Evolutionary conservation across 148 eudicot genomes (phyloP).

Genomic region (Chenopodium suecicum): DNA sequence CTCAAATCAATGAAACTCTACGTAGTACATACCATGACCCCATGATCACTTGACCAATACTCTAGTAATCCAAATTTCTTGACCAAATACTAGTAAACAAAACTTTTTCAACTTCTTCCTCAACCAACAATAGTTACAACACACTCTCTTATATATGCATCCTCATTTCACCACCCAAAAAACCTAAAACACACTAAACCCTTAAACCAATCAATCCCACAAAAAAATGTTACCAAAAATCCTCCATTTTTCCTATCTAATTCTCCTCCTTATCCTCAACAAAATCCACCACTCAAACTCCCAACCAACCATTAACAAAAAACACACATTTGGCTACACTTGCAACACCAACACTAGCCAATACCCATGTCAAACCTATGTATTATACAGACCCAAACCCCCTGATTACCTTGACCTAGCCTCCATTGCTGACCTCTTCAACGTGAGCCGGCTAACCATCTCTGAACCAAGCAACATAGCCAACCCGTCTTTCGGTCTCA

Average conservation of each 20-base stretch:
- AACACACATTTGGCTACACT: constrained; percentile 47
- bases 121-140: too few relatives aligned
- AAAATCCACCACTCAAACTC: constrained; percentile 27
- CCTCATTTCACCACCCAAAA: too few relatives aligned
- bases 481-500: constrained; percentile 38
- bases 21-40: too few relatives aligned
- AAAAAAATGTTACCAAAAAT: too few relatives aligned
- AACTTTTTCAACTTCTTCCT: too few relatives aligned
- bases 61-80: too few relatives aligned
- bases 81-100: too few relatives aligned
- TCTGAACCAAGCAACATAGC: constrained; percentile 73
- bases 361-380: constrained; percentile 70
- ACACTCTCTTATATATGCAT: too few relatives aligned
- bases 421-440: constrained; percentile 70
- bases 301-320: constrained; percentile 44
- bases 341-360: constrained; percentile 43
- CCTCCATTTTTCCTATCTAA: neutral
- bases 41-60: too few relatives aligned
- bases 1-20: too few relatives aligned
- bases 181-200: too few relatives aligned
- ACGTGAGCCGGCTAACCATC: constrained; percentile 66
- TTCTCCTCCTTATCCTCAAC: constrained; percentile 24
- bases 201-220: too few relatives aligned
- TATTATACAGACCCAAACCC: constrained; percentile 46
- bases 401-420: constrained; percentile 56